Evolutionary conservation across 352 stramenopile genomes (phyloP), one percentile per base, ranked within the genome.

Genomic region (Globisporangium sylvaticum): DNA sequence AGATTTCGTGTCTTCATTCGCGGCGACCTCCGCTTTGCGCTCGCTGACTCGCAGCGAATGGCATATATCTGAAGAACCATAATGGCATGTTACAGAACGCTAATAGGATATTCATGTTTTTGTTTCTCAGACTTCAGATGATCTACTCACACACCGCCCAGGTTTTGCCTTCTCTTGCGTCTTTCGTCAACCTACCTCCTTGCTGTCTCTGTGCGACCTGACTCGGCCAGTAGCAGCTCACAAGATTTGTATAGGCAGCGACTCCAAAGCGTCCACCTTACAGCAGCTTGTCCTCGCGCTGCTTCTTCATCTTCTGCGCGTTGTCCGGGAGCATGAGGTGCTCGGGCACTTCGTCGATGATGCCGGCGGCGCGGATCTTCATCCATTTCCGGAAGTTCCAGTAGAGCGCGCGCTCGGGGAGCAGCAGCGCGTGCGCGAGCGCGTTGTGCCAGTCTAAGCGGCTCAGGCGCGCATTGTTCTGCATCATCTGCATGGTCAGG

Each of bases 361-460:
- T 80, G 42, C 60, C 69, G 10, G 75, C 76, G 3, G 81, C 87
- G 64, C 87, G 85, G 31, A 90, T 79, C 60, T 86, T 80, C 81
- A 95, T 89, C 83, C 85, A 92, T 71, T 92, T 92, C 72, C 87
- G 87, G 70, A 95, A 95, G 69, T 90, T 92, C 87, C 87, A 95
- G 72, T 95, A 95, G 8, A 85, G 67, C 58, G 83, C 77, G 48
- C 78, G 79, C 66, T 95, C 85, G 15, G 73, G 75, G 42, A 92
- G 70, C 64, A 87, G 70, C 61, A 95, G 72, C 58, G 87, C 71
- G 52, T 79, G 68, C 0, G 69, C 74, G 20, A 95, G 76, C 34
- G 87, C 87, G 55, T 90, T 90, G 69, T 85, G 73, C 87, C 87
- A 95, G 69, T 95, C 87, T 24, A 85, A 72, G 24, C 81, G 83